Evolutionary conservation across 2,329 filamentous ascomycete genomes (phyloP).

Genomic region (Nigrograna mackinnonii): DNA sequence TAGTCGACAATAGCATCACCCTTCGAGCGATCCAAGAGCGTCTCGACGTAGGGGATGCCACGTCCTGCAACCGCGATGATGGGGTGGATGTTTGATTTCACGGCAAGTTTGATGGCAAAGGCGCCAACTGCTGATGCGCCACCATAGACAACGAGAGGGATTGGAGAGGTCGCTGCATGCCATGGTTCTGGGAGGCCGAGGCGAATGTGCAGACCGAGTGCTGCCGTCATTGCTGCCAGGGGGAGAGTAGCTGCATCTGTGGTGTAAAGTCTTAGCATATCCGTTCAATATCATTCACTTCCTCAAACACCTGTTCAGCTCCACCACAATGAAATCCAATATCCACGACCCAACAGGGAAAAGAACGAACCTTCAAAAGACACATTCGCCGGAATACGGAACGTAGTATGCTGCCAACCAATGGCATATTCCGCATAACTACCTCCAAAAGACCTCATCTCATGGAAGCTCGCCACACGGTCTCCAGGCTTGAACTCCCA

Average conservation of each 20-base stretch:
- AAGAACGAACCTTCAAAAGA: conserved; percentile 53
- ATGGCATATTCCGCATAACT: conserved; percentile 66
- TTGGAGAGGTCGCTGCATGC: conserved; percentile 21
- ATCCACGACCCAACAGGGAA: too few species aligned
- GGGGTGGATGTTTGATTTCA: conserved; percentile 44
- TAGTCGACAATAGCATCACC: conserved; percentile 56
- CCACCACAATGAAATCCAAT: too few species aligned
- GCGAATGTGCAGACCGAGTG: conserved; percentile 47
- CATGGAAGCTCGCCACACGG: conserved; percentile 59
- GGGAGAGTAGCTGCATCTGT: conserved; percentile 50
- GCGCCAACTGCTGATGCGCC: conserved; percentile 45
- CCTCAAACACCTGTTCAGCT: too few species aligned
- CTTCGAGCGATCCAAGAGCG: conserved; percentile 40
- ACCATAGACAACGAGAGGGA: conserved; percentile 46
- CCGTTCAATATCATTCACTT: too few species aligned
- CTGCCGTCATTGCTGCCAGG: conserved; percentile 51
- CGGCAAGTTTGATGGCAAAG: conserved; percentile 45
- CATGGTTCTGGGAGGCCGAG: conserved; percentile 49
- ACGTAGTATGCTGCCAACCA: conserved; percentile 59
- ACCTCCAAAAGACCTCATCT: conserved; percentile 57
- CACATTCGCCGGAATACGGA: conserved; percentile 54
- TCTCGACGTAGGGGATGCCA: conserved; percentile 40
- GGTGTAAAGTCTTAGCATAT: too few species aligned
- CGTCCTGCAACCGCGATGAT: conserved; percentile 47
- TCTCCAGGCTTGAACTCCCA: conserved; percentile 62